Conservation (phyloP, 2,329 filamentous ascomycete species). For the Lasiodiplodia citricola region DNA sequence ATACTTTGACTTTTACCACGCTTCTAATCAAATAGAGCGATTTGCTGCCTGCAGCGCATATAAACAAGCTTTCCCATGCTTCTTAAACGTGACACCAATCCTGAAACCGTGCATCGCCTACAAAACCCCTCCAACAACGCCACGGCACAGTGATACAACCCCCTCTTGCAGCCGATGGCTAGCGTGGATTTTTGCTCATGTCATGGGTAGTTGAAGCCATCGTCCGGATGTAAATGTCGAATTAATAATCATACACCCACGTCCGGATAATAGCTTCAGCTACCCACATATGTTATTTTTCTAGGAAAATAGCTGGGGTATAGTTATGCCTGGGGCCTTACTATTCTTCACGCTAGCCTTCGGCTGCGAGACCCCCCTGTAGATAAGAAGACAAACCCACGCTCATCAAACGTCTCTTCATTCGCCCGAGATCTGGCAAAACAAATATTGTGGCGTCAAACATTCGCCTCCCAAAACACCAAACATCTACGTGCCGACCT, state of each 20-base stretch:
- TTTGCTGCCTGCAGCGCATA: slow-evolving; percentile 15
- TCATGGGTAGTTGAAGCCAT: too few relatives aligned
- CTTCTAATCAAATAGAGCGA: slow-evolving; percentile 11
- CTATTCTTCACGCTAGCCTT: too few relatives aligned
- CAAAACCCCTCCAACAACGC: background rate
- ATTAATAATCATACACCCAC: too few relatives aligned
- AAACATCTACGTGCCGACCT: background rate
- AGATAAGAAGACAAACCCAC: background rate
- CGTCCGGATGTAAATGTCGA: too few relatives aligned
- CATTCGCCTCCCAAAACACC: background rate
- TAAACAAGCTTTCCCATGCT: background rate
- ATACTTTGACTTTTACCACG: slow-evolving; percentile 13
- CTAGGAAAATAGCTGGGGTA: too few relatives aligned
- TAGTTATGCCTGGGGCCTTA: too few relatives aligned
- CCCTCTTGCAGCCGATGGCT: too few relatives aligned
- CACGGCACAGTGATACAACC: background rate
- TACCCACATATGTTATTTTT: too few relatives aligned
- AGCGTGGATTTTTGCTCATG: too few relatives aligned
- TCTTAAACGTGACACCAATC: background rate
- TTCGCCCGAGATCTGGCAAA: background rate
- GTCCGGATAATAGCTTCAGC: too few relatives aligned
- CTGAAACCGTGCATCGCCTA: too few relatives aligned
- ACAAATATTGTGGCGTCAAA: background rate
- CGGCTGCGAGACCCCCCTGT: too few relatives aligned
- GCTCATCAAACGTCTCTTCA: background rate